Evolutionary conservation across 1,139 yeast genomes (phyloP).

Genomic region (Arxiozyma telluris): DNA sequence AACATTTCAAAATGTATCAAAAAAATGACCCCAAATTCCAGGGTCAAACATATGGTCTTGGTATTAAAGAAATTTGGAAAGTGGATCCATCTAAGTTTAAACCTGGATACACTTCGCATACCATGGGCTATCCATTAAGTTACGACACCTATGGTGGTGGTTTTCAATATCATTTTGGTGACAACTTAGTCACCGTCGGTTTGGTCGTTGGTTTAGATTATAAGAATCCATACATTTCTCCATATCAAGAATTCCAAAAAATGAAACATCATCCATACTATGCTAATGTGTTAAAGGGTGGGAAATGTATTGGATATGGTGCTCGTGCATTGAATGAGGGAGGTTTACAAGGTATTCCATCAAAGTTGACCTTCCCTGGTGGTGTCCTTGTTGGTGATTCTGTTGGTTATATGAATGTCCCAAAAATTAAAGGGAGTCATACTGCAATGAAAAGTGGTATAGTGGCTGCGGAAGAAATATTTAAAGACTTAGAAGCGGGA

Average conservation of each 20-base stretch:
- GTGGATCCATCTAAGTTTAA: conserved; percentile 77
- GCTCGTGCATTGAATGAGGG: conserved; percentile 97
- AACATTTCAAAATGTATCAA: conserved; percentile 53
- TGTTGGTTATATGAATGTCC: conserved; percentile 95
- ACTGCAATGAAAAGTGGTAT: conserved; percentile 94
- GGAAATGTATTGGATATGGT: conserved; percentile 86
- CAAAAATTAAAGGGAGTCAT: conserved; percentile 96
- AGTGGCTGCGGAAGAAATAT: conserved; percentile 79
- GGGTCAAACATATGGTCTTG: conserved; percentile 89
- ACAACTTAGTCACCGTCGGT: conserved; percentile 82
- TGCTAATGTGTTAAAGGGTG: conserved; percentile 67
- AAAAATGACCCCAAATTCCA: conserved; percentile 38
- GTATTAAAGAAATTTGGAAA: conserved; percentile 96
- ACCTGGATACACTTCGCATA: conserved; percentile 76
- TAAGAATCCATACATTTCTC: conserved; percentile 86
- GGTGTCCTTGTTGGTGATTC: conserved; percentile 90
- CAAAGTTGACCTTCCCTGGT: conserved; percentile 78
- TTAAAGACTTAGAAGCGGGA: conserved; percentile 35
- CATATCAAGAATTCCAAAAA: conserved; percentile 90
- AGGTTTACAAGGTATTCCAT: conserved; percentile 83
- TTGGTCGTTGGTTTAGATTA: conserved; percentile 88
- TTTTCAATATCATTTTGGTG: conserved; percentile 93
- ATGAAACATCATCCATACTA: conserved; percentile 90
- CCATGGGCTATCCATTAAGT: conserved; percentile 81
- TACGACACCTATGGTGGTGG: conserved; percentile 87